Percentiles rank a stretch among this genome's conserved stretches.
These are phyloP conservation scores for Nakazawaea ambrosiae DNA, from an alignment of 805 yeast species.

Conservation along the genomic window DNA sequence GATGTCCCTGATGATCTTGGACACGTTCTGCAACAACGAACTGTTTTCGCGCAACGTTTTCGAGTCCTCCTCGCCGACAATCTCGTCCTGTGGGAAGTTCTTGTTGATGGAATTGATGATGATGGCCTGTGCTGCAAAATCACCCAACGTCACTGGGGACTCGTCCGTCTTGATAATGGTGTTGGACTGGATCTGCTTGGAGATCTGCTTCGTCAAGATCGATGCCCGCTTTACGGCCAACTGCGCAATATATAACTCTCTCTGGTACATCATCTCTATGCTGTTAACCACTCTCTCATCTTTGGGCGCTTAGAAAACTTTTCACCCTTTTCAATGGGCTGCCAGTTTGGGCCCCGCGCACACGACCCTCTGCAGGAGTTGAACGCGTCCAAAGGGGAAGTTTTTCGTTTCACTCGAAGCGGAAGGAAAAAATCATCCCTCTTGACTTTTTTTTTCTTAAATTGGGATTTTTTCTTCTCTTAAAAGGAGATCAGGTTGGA, in stretches of 20 bases:
- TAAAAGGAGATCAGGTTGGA: too few relatives aligned
- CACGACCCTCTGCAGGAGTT: too few relatives aligned
- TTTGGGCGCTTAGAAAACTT: not conserved
- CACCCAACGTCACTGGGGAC: constrained; percentile 96
- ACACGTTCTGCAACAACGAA: constrained; percentile 45
- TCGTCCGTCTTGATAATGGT: constrained; percentile 69
- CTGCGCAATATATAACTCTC: constrained; percentile 75
- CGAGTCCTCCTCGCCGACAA: constrained; percentile 95
- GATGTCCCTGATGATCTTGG: constrained; percentile 49
- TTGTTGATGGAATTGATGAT: constrained; percentile 74
- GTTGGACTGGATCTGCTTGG: constrained; percentile 42
- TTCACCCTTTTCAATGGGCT: not conserved
- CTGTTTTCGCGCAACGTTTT: constrained; percentile 48
- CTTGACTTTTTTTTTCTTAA: too few relatives aligned
- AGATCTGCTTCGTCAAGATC: constrained; percentile 57
- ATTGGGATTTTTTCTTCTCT: too few relatives aligned
- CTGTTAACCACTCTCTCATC: not conserved
- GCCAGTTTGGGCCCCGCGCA: too few relatives aligned
- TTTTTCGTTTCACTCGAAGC: too few relatives aligned
- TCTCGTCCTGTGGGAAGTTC: constrained; percentile 77
- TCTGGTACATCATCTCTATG: constrained; percentile 18
- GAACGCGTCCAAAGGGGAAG: too few relatives aligned
- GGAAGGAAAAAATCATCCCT: too few relatives aligned
- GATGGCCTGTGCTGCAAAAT: constrained; percentile 92
- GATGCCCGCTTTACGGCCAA: constrained; percentile 89